Percentiles rank a stretch among this genome's conserved stretches.
phyloP scores from a whole-genome alignment of 163 green algal genomes.

The Prototheca cutis region DNA sequence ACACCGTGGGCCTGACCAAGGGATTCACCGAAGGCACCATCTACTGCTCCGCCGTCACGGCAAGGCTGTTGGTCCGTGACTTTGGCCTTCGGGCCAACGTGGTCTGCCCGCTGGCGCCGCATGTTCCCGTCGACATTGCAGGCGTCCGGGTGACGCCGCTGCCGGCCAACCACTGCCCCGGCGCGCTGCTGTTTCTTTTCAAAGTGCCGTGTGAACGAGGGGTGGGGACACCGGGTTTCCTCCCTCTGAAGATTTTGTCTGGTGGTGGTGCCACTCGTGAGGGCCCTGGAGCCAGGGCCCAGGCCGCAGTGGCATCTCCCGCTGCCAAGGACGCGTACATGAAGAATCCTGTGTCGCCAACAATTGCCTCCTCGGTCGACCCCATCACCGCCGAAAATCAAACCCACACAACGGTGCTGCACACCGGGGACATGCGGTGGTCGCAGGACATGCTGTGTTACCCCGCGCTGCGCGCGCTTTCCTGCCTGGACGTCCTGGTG shows the following conservation, averaged over 20 bases:
- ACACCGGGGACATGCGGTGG: constrained; percentile 66
- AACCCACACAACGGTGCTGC: constrained; percentile 40
- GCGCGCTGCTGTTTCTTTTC: constrained; percentile 75
- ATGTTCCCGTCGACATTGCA: constrained; percentile 29
- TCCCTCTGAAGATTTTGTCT: no score
- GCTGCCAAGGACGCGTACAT: no score
- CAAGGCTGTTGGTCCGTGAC: constrained; percentile 55
- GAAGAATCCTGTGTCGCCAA: no score
- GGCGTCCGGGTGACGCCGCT: constrained; percentile 70
- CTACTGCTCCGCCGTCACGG: constrained; percentile 73
- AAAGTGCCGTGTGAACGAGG: constrained; percentile 19
- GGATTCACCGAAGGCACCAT: constrained; percentile 39
- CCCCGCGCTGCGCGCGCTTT: constrained; percentile 28
- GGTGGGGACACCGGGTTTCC: background rate
- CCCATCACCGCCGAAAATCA: no score
- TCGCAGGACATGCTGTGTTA: constrained; percentile 28
- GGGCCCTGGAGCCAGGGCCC: no score
- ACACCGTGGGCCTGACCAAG: constrained; percentile 53
- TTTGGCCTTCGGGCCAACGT: constrained; percentile 31
- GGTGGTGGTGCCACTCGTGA: background rate
- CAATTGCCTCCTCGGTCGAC: no score
- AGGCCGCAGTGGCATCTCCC: no score
- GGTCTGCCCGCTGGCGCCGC: constrained; percentile 29
- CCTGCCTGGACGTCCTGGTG: constrained; percentile 32
- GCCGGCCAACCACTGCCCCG: constrained; percentile 95